Evolutionary conservation across 768 basidiomycete species (phyloP).

Genomic region (Neoboletus magnificus): DNA sequence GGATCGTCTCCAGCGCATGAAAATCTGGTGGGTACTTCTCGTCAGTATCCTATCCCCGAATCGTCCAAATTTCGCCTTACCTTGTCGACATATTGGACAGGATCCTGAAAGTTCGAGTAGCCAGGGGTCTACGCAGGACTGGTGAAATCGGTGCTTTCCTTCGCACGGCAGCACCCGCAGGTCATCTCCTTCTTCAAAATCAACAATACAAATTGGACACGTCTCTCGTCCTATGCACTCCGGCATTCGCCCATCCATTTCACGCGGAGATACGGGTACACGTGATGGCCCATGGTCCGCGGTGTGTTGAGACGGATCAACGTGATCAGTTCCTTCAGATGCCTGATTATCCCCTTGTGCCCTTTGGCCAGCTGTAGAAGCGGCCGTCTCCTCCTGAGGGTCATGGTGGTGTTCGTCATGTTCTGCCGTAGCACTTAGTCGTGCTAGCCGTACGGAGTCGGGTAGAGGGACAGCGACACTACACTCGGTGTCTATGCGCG

Average conservation of each 20-base stretch:
- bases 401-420: background rate
- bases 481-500: background rate
- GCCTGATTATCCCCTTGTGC: background rate
- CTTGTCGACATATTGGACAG: conserved; percentile 91
- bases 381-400: background rate
- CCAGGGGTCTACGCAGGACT: conserved; percentile 91
- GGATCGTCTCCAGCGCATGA: conserved; percentile 56
- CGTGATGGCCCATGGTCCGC: background rate
- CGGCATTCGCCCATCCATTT: conserved; percentile 47
- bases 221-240: conserved; percentile 76
- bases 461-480: background rate
- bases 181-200: conserved; percentile 93
- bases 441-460: conserved; percentile 11
- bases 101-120: conserved; percentile 84
- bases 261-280: background rate
- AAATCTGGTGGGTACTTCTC: conserved; percentile 42
- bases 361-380: background rate
- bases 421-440: background rate
- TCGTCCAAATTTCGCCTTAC: conserved; percentile 37
- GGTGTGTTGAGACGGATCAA: background rate
- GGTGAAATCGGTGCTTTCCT: conserved; percentile 87
- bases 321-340: conserved; percentile 7
- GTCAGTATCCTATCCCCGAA: background rate
- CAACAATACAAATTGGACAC: conserved; percentile 93
- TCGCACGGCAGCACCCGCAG: conserved; percentile 88